Evolutionary conservation across 345 rosid species (phyloP).

Genomic region (Populus davidiana): DNA sequence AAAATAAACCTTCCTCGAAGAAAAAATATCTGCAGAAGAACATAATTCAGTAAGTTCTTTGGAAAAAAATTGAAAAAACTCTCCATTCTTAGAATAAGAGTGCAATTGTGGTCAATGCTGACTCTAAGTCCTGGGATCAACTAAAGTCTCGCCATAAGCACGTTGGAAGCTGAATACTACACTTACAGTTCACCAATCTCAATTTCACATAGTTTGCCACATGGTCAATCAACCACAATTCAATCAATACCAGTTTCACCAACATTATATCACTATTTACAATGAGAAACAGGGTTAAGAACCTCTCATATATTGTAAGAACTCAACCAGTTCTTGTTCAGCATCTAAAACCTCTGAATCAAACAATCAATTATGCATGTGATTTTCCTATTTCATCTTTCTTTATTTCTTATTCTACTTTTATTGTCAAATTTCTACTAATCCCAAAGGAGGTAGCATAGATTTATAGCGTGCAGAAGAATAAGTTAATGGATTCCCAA

Average conservation of each 20-base stretch:
- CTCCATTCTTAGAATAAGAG: neutral
- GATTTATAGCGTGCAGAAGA: neutral
- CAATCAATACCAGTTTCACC: neutral
- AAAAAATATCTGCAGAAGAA: conserved; percentile 58
- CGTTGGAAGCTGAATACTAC: neutral
- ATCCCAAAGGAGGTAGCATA: neutral
- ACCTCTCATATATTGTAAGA: neutral
- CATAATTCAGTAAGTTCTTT: neutral
- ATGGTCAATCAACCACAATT: conserved; percentile 1
- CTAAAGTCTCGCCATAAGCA: neutral
- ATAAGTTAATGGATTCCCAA: neutral
- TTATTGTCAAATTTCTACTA: neutral
- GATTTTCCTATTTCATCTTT: neutral
- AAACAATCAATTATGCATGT: neutral
- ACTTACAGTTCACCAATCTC: neutral
- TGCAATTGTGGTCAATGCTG: neutral
- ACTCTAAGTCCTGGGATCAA: neutral
- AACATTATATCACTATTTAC: neutral
- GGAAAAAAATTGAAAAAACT: neutral
- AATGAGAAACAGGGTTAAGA: neutral
- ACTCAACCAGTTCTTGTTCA: neutral
- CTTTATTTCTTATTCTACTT: neutral
- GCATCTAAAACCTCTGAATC: neutral
- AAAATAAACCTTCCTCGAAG: conserved; percentile 77
- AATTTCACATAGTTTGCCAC: neutral